These are phyloP conservation scores for Curvularia hawaiiensis DNA, from an alignment of 2,329 filamentous ascomycete species.

Conservation along the genomic window DNA sequence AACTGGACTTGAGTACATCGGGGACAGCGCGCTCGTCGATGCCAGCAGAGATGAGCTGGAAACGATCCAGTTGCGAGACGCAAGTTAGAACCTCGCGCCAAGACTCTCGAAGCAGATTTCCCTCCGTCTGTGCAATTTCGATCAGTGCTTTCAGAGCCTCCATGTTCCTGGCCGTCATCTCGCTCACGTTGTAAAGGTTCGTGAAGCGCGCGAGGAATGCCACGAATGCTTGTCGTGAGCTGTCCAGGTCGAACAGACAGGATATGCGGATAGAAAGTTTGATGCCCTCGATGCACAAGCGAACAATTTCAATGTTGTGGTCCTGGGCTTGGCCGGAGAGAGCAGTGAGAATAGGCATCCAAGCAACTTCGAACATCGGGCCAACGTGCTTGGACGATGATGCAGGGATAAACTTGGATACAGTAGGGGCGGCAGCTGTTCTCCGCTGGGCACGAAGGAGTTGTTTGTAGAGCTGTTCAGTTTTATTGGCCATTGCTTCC, in stretches of 20 bases:
- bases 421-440: conserved; percentile 72
- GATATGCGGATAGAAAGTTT: conserved; percentile 92
- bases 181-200: conserved; percentile 92
- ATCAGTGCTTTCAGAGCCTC: conserved; percentile 91
- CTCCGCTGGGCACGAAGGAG: conserved; percentile 87
- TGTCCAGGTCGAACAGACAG: conserved; percentile 90
- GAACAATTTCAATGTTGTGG: conserved; percentile 90
- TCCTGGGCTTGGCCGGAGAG: conserved; percentile 93
- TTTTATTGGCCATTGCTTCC: conserved; percentile 85
- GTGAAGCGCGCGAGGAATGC: conserved; percentile 91
- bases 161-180: conserved; percentile 95
- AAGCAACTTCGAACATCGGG: conserved; percentile 98
- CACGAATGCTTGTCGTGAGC: conserved; percentile 93
- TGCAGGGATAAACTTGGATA: conserved; percentile 81
- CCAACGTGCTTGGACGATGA: conserved; percentile 94
- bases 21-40: conserved; percentile 92
- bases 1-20: conserved; percentile 79
- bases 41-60: conserved; percentile 93
- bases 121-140: conserved; percentile 90
- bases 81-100: conserved; percentile 97
- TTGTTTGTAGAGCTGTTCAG: conserved; percentile 88
- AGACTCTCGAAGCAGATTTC: conserved; percentile 84
- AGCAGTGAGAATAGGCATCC: conserved; percentile 98
- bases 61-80: conserved; percentile 91
- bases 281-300: conserved; percentile 91